Evolutionary conservation across 2,329 filamentous ascomycete genomes (phyloP), one percentile per base, ranked within the genome.

Genomic region (Hawksworthiomyces lignivorus): DNA sequence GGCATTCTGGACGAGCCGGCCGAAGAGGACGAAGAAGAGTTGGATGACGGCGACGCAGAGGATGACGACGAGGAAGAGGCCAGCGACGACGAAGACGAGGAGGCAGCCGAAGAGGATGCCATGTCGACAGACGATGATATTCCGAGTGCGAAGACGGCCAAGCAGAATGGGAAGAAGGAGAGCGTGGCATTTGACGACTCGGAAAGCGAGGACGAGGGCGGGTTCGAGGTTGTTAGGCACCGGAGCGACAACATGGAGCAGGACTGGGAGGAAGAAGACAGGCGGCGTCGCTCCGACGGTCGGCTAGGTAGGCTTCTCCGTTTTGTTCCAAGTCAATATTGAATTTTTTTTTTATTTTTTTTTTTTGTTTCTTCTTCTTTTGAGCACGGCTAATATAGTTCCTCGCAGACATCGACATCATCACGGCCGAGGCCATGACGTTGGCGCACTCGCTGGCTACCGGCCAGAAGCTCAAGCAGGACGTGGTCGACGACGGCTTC

Each of bases 401-500:
- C n/a, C n/a, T 41, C 27, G 59, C 63, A 73, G 89, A 96, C 58
- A 94, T 98, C 63, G 88, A 97, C 60, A 97, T 98, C 56, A 94
- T 97, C 57, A 98, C 92, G n/a, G 92, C 88, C 5, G 92, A 98
- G 69, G 92, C 94, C 50, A 98, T 98, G 92, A 94, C 90, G 1
- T 74, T 98, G 14, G 94, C 92, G 1, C 92, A 97, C 51, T 78
- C 87, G 57, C 81, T 98, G 45, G 92, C 89, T 4, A 87, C 84
- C 0, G 90, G 90, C 33, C 75, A 90, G 58, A 89, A 83, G 62
- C 84, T 82, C 1, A 83, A 77, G 34, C 64, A 83, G 42, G 87
- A 96, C 52, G 68, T 95, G 5, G 68, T 90, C 34, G 94, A 98
- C 56, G 90, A 97, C 48, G 82, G 81, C 30, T 98, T 92, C 74